Base-by-base conservation (phyloP, 1,139 yeast species). In the Arxiozyma slooffiae region DNA sequence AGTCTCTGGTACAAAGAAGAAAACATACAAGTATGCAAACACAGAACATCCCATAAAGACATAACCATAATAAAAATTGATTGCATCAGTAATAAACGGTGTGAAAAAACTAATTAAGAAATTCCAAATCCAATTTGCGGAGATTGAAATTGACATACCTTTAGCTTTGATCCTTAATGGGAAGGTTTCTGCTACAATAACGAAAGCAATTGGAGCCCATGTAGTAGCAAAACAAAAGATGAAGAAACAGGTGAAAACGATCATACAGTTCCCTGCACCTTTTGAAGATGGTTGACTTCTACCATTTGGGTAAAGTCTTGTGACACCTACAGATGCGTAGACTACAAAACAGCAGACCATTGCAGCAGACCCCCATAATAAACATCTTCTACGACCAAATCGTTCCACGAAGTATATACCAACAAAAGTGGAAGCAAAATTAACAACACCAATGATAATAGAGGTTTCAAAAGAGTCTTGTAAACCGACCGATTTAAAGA, bases 221-320 rank as follows among this genome's bases (percentile, higher is more conserved):
- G 55, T 47, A 30, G 51, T 48, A 23, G 55, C 57, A 36, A 54
- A 52, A 43, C 47, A 52, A 48, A 52, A 51, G 36, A 54, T 52
- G 38, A 51, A 54, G 46, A 54, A 52, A 39, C 55, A 52, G 1
- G 57, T 43, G 48, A 54, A 54, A 21, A 46, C 50, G 46, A 54
- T 54, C 57, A 54, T 54, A 51, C 53, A 53, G 39, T 54, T 51
- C 47, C 55, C 57, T 30, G 57, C 57, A 50, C 55, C 54, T 34
- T 54, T 51, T 8, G 55, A 53, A 7, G 55, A 41, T 9, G 44
- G 40, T 16, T 49, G 43, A 17, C 24, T 41, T 26, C 24, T 42
- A 50, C 55, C 55, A 30, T 53, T 14, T 42, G 57, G 55, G 18
- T 42, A 53, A 44, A 54, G 46, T 21, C 52, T 39, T 7, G 52